Evolutionary conservation across 176 grass and related monocot species (phyloP), one percentile per base, ranked within the genome.

Genomic region (Carex cristatella): DNA sequence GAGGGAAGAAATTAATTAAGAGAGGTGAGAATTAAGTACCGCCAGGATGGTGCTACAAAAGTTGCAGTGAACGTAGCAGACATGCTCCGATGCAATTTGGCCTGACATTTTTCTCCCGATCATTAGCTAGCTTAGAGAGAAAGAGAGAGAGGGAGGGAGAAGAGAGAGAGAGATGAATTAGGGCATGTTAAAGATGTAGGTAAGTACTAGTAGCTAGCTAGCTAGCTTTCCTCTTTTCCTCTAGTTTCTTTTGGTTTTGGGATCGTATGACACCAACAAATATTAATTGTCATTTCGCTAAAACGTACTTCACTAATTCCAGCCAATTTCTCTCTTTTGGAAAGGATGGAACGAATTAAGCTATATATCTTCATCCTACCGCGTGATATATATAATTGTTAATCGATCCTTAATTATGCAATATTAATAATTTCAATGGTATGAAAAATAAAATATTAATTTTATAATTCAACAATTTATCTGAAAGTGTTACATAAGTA

Each of bases 51-150:
- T 98, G 89, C 89, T 91, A 88, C 95, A 98, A 86, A 93, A 93
- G 91, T 88, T 91, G 91, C 95, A 98, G 69, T 98, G 90, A 69
- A 98, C 92, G 85, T 98, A 98, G 88, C 92, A 94, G 61, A 90
- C 90, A 84, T 91, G 90, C 87, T 94, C 94, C 23, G 86, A 81
- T 64, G 83, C 82, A 84, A 89, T 88, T 80, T 92, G 92, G n/a
- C 79, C 46, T 19, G 92, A 94, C 91, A 94, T 94, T 87, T 79
- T 85, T 79, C 49, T 76, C 33, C 19, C 40, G 84, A 81, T 89
- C 70, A 86, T n/a, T 7, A 23, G 23, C 23, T 23, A 23, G 23
- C 23, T 23, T 35, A 19, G 7, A 46, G 9, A 5, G 38, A 78
- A 44, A 68, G 37, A 37, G 38, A 30, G 72, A 83, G 76, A 85